phyloP scores from a whole-genome alignment of 2,329 filamentous ascomycete genomes.

The Cladophialophora exuberans region DNA sequence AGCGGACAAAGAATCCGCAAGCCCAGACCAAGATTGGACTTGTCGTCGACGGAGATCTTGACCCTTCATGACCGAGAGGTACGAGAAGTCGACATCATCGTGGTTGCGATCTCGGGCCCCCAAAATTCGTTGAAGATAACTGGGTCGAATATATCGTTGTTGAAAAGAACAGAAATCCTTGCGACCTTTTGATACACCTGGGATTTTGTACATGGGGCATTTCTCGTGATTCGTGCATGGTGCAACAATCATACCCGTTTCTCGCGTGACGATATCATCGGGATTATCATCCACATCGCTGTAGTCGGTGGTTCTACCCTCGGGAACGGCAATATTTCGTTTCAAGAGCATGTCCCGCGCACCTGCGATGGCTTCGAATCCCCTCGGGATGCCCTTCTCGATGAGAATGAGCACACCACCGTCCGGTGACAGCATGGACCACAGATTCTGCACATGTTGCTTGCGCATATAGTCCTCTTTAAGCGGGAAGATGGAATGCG shows the following conservation, averaged over 20 bases:
- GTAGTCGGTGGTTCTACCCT: constrained; percentile 41
- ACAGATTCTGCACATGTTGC: constrained; percentile 81
- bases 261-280: constrained; percentile 38
- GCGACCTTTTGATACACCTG: constrained; percentile 71
- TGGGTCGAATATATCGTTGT: constrained; percentile 84
- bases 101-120: constrained; percentile 72
- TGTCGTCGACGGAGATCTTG: constrained; percentile 56
- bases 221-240: constrained; percentile 83
- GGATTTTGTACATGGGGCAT: constrained; percentile 84
- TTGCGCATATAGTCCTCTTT: constrained; percentile 77
- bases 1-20: constrained; percentile 26
- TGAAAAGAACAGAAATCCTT: constrained; percentile 91
- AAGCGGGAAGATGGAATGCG: constrained; percentile 77
- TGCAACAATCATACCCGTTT: constrained; percentile 64
- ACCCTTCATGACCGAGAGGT: constrained; percentile 82
- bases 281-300: constrained; percentile 34
- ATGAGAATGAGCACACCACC: constrained; percentile 85
- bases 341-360: constrained; percentile 79
- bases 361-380: constrained; percentile 88
- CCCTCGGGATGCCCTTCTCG: constrained; percentile 88
- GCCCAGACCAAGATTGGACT: constrained; percentile 25
- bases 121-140: constrained; percentile 77
- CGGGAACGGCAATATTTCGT: constrained; percentile 64
- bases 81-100: constrained; percentile 90
- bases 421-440: constrained; percentile 79